Conservation (phyloP, 1,284 basidiomycete species). For the Trichosporon faecale region DNA sequence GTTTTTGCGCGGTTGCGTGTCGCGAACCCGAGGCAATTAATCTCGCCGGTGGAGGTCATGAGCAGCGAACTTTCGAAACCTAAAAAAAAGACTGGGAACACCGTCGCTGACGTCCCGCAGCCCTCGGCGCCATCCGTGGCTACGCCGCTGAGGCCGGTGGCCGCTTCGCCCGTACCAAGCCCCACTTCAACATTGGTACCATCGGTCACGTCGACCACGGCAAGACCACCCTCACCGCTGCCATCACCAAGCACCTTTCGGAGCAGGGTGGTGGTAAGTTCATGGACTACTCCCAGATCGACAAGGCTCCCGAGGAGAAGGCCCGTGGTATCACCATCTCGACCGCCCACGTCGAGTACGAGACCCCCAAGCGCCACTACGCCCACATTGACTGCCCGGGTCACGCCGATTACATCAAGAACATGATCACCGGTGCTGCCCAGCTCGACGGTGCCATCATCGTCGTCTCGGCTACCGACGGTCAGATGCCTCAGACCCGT, state of each 20-base stretch:
- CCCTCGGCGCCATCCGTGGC: constrained; percentile 33
- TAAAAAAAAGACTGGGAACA: background rate
- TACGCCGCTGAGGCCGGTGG: constrained; percentile 62
- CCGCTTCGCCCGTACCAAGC: constrained; percentile 80
- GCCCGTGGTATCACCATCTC: constrained; percentile 98
- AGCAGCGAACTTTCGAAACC: background rate
- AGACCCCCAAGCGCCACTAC: constrained; percentile 87
- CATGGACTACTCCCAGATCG: constrained; percentile 95
- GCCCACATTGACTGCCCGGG: constrained; percentile 98
- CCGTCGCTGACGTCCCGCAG: background rate
- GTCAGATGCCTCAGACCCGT: constrained; percentile 99
- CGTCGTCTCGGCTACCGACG: constrained; percentile 97
- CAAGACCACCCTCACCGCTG: constrained; percentile 94
- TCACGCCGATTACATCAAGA: constrained; percentile 70
- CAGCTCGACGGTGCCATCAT: constrained; percentile 99
- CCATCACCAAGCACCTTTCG: constrained; percentile 94
- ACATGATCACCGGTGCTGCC: constrained; percentile 99
- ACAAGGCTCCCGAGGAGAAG: constrained; percentile 99
- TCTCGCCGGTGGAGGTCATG: background rate
- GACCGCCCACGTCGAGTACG: constrained; percentile 91
- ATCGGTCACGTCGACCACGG: constrained; percentile 92
- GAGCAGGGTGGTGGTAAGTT: constrained; percentile 82
- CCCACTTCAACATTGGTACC: constrained; percentile 96
- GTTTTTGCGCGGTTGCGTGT: background rate
- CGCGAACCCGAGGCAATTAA: background rate